A percentile compares a stretch with the other conserved stretches of the same genome.
Evolutionary conservation across 2,329 filamentous ascomycete genomes (phyloP).

Genomic region (Aureobasidium sp.): DNA sequence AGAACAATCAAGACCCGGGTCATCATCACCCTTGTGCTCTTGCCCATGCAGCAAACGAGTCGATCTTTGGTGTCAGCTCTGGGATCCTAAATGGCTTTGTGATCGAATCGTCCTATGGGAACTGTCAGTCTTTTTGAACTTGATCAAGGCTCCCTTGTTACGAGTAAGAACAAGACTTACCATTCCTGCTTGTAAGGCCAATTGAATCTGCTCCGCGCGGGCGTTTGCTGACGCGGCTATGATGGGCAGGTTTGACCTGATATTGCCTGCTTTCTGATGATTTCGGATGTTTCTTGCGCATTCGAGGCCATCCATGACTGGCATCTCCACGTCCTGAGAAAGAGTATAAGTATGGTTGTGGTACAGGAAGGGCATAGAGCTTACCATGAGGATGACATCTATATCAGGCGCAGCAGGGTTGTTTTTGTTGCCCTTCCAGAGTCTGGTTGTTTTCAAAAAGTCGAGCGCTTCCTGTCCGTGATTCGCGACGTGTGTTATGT

Average conservation of each 20-base stretch:
- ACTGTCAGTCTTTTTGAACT: background rate
- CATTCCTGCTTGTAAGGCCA: constrained; percentile 15
- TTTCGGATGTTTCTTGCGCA: constrained; percentile 59
- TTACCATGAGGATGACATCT: background rate
- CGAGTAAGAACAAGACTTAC: constrained; percentile 21
- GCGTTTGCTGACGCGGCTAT: constrained; percentile 71
- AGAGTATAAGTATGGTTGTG: background rate
- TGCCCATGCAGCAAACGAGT: constrained; percentile 7
- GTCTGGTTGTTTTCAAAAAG: constrained; percentile 17
- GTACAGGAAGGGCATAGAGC: background rate
- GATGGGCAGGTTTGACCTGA: constrained; percentile 56
- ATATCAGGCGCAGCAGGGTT: background rate
- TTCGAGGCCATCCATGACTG: constrained; percentile 66
- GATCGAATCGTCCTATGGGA: constrained; percentile 19
- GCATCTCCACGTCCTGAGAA: constrained; percentile 43
- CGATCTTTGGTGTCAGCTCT: constrained; percentile 27
- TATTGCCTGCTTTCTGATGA: constrained; percentile 44
- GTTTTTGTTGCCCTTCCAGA: constrained; percentile 10
- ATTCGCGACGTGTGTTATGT: constrained; percentile 19
- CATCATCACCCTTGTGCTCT: background rate
- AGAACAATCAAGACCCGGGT: too few relatives aligned
- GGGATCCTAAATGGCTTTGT: constrained; percentile 29
- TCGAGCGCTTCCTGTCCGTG: constrained; percentile 24
- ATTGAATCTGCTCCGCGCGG: constrained; percentile 37
- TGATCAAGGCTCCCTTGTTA: background rate